Conservation (phyloP, 768 basidiomycete genomes). For the Tricholoma terreum region DNA sequence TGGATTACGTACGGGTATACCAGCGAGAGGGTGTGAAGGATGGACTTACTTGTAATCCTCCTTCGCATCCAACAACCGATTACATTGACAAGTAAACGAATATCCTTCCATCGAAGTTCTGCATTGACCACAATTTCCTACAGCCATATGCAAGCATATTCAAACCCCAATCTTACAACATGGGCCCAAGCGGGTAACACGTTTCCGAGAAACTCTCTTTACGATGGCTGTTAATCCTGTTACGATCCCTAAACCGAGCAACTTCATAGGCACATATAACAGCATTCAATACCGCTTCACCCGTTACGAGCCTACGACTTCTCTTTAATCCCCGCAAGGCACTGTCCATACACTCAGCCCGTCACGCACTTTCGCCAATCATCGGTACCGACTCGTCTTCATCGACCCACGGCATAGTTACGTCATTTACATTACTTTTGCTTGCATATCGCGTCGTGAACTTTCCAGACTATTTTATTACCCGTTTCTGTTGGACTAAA, state of each 20-base stretch:
- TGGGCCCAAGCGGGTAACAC: constrained; percentile 76
- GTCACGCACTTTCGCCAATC: neutral
- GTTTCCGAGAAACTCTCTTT: constrained; percentile 66
- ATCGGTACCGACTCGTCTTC: neutral
- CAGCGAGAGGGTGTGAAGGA: constrained; percentile 71
- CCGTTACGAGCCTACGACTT: neutral
- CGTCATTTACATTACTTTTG: constrained; percentile 12
- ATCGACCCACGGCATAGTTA: neutral
- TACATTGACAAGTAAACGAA: constrained; percentile 66
- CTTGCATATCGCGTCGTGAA: constrained; percentile 14
- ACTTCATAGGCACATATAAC: constrained; percentile 6
- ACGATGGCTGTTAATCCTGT: constrained; percentile 37
- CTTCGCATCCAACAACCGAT: constrained; percentile 68
- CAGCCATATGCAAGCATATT: constrained; percentile 56
- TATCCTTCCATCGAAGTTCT: neutral
- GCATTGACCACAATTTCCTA: neutral
- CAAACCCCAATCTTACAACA: constrained; percentile 80
- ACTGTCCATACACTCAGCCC: neutral
- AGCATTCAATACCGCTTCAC: constrained; percentile 4
- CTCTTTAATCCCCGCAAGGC: neutral
- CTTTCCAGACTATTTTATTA: constrained; percentile 14
- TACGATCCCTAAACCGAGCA: constrained; percentile 3
- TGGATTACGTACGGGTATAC: constrained; percentile 91
- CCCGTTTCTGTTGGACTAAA: constrained; percentile 11
- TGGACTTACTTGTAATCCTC: constrained; percentile 78